These are phyloP conservation scores for Cadophora malorum DNA, from an alignment of 2,329 filamentous ascomycete species.

Conservation along the genomic window DNA sequence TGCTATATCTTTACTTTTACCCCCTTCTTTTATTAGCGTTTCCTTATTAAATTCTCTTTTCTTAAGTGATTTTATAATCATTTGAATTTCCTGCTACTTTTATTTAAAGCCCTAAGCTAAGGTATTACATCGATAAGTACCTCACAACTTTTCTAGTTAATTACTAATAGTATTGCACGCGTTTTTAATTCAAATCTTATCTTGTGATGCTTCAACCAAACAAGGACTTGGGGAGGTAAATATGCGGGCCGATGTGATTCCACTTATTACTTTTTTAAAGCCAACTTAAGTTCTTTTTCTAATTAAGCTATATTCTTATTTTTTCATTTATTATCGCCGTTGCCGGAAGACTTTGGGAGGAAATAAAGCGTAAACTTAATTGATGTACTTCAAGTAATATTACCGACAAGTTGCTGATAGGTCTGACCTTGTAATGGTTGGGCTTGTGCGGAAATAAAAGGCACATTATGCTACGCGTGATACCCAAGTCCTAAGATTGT, in stretches of 20 bases:
- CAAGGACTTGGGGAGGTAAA: slow-evolving; percentile 26
- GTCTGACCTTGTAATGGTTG: not conserved
- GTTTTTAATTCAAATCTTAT: slow-evolving; percentile 34
- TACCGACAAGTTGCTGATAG: not conserved
- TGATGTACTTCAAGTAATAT: not conserved
- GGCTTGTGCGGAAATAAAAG: slow-evolving; percentile 26
- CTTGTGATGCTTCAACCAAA: slow-evolving; percentile 26
- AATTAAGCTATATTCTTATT: slow-evolving; percentile 1
- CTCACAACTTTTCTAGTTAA: slow-evolving; percentile 22
- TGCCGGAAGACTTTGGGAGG: not conserved
- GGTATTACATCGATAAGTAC: slow-evolving; percentile 11
- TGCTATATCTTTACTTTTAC: slow-evolving; percentile 26
- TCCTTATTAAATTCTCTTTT: not conserved
- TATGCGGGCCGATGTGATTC: slow-evolving; percentile 22
- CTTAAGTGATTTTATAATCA: not conserved
- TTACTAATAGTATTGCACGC: slow-evolving; percentile 27
- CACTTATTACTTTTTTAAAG: slow-evolving; percentile 27
- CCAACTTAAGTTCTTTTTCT: slow-evolving; percentile 32
- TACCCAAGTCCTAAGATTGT: slow-evolving; percentile 26
- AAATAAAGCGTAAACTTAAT: not conserved
- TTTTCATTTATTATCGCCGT: not conserved
- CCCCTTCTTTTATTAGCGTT: slow-evolving; percentile 24
- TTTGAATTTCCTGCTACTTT: slow-evolving; percentile 28
- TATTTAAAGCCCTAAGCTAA: slow-evolving; percentile 20
- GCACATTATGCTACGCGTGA: slow-evolving; percentile 28